Evolutionary conservation across 495 filamentous ascomycete genomes (phyloP), one percentile per base, ranked within the genome.

Genomic region (Aspergillus carlsbadensis): DNA sequence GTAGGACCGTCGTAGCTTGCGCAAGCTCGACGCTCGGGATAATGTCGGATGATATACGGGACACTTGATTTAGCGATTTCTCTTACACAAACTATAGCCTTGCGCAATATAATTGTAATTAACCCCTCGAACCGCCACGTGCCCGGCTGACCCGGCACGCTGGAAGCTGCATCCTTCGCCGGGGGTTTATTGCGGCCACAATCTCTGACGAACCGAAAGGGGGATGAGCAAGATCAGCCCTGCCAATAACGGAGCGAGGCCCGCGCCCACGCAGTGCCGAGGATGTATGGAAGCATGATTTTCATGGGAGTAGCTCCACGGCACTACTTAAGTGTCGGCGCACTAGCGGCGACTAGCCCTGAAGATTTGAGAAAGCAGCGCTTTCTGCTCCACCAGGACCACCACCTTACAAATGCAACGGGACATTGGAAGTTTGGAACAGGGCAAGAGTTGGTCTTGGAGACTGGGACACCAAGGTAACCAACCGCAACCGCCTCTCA

Each of bases 151-250:
- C 29, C 44, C 44, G 33, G 26, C 21, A 47, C 1, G 4, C 6
- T 35, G 44, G 44, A 47, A 47, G 44, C 44, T 34, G 44, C 26
- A 47, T 47, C 44, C 44, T 47, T 35, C 44, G n/a, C 13, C n/a
- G 11, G 13, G 37, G 37, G 14, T 41, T 41, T 6, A 18, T 41
- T 8, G 37, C n/a, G 17, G 37, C 37, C 37, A 41, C 35, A 37
- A 37, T n/a, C 43, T 6, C 18, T 20, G 14, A 18, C 40, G 17
- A 17, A 5, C 39, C 5, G 39, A 17, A 37, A 37, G 35, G 35
- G 35, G 4, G 3, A 4, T 13, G n/a, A 13, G 13, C n/a, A 37
- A 15, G n/a, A 29, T 29, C 26, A 8, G 26, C 26, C 8, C 26
- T 29, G 43, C 44, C 44, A 6, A 17, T 47, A 33, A 15, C 6